A percentile compares a stretch with the other conserved stretches of the same genome.
Conservation (phyloP, 2,329 filamentous ascomycete species). For the Hypoxylon sp. region DNA sequence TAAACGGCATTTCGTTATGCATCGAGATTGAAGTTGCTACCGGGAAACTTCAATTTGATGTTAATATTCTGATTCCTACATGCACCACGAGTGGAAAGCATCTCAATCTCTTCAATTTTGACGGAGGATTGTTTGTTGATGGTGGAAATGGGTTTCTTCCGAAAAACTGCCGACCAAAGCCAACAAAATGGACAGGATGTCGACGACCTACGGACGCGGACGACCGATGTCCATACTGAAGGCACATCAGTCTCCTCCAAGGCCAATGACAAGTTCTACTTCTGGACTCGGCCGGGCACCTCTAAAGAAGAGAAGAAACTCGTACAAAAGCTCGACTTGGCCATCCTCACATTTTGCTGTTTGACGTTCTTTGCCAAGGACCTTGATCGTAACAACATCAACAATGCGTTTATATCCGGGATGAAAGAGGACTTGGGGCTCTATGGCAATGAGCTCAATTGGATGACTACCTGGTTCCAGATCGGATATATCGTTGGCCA, state of each 20-base stretch:
- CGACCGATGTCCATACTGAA: too few relatives aligned
- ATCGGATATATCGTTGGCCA: constrained; percentile 32
- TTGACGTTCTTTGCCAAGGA: constrained; percentile 35
- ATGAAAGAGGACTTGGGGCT: constrained; percentile 44
- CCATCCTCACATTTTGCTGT: constrained; percentile 34
- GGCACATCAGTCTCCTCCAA: constrained; percentile 17
- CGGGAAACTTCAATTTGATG: too few relatives aligned
- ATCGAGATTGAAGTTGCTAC: too few relatives aligned
- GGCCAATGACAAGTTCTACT: constrained; percentile 27
- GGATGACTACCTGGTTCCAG: constrained; percentile 30
- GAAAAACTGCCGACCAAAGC: too few relatives aligned
- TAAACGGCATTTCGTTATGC: too few relatives aligned
- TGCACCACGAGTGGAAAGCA: too few relatives aligned
- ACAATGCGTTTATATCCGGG: constrained; percentile 45
- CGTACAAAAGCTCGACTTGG: constrained; percentile 28
- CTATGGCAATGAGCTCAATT: constrained; percentile 42
- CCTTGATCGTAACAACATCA: constrained; percentile 39
- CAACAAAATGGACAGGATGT: too few relatives aligned
- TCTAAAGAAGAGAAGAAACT: constrained; percentile 31
- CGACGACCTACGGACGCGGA: too few relatives aligned
- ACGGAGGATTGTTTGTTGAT: too few relatives aligned
- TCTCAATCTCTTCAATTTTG: too few relatives aligned
- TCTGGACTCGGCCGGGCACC: constrained; percentile 33
- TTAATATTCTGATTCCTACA: too few relatives aligned
- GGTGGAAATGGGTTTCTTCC: too few relatives aligned